Evolutionary conservation across 495 filamentous ascomycete genomes (phyloP).

Genomic region (Trichoderma parareesei): DNA sequence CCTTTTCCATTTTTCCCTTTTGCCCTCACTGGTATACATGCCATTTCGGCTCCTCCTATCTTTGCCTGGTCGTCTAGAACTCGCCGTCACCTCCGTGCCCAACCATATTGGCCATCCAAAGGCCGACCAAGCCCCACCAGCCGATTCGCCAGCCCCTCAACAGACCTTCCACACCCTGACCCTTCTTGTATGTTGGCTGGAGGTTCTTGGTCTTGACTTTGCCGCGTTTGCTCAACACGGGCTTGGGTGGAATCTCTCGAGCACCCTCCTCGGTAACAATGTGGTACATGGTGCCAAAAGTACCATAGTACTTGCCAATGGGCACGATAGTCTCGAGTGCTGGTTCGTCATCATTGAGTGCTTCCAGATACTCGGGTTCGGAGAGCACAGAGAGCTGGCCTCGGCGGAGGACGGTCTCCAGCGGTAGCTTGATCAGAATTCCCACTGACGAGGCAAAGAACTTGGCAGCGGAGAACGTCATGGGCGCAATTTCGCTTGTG

Average conservation of each 20-base stretch:
- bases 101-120: constrained; percentile 52
- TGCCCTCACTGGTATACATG: neutral
- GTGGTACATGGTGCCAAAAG: constrained; percentile 79
- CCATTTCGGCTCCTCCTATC: neutral
- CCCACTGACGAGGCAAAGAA: constrained; percentile 73
- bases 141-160: constrained; percentile 93
- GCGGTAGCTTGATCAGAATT: constrained; percentile 72
- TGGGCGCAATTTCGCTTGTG: constrained; percentile 74
- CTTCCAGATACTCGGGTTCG: constrained; percentile 31
- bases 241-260: constrained; percentile 28
- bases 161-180: constrained; percentile 76
- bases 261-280: constrained; percentile 79
- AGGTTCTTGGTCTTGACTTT: constrained; percentile 29
- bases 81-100: constrained; percentile 41
- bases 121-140: constrained; percentile 88
- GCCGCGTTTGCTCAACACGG: constrained; percentile 22
- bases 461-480: constrained; percentile 64
- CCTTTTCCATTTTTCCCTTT: neutral
- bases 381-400: constrained; percentile 65
- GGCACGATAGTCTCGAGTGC: constrained; percentile 64
- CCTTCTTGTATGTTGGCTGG: constrained; percentile 48
- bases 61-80: constrained; percentile 23
- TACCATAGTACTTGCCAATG: constrained; percentile 65
- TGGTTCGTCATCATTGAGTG: constrained; percentile 30
- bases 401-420: constrained; percentile 85